Evolutionary conservation across 306 rosid genomes (phyloP).

Genomic region (Dalbergia cochinchinensis): DNA sequence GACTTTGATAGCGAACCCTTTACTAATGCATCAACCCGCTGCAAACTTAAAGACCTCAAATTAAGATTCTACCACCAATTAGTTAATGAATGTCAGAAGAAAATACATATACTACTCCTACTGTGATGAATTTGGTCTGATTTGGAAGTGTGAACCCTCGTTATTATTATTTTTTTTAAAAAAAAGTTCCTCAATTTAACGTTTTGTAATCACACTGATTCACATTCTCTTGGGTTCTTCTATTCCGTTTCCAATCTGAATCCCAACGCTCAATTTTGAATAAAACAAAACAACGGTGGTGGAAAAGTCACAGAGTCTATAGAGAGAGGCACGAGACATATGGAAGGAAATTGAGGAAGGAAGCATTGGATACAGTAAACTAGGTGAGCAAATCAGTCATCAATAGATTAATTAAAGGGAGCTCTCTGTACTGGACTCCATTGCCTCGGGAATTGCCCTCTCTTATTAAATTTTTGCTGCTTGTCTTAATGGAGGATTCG

Average conservation of each 20-base stretch:
- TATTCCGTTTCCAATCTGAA: conserved; percentile 56
- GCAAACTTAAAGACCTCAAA: conserved; percentile 44
- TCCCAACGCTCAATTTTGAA: conserved; percentile 10
- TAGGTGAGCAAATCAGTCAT: not conserved
- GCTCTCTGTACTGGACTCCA: conserved; percentile 48
- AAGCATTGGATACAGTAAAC: conserved; percentile 41
- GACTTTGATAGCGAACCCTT: conserved; percentile 49
- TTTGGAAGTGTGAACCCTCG: conserved; percentile 43
- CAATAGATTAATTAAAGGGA: not conserved
- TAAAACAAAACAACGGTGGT: conserved; percentile 43
- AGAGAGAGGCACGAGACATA: conserved; percentile 37
- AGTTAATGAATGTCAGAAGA: conserved; percentile 36
- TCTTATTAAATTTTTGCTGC: not conserved
- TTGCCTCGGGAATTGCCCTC: conserved; percentile 35
- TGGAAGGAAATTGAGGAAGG: conserved; percentile 14
- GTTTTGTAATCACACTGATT: conserved; percentile 31
- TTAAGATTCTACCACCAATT: conserved; percentile 30
- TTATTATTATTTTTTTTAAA: not conserved
- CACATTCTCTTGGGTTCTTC: conserved; percentile 55
- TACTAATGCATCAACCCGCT: conserved; percentile 59
- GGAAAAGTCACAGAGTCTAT: conserved; percentile 34
- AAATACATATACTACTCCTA: not conserved
- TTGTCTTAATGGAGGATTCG: conserved; percentile 22
- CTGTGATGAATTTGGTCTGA: not conserved
- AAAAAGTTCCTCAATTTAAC: conserved; percentile 7